These are phyloP conservation scores for Jimgerdemannia flammicorona DNA, from an alignment of 192 early-diverging fungal genomes.

Conservation along the genomic window DNA sequence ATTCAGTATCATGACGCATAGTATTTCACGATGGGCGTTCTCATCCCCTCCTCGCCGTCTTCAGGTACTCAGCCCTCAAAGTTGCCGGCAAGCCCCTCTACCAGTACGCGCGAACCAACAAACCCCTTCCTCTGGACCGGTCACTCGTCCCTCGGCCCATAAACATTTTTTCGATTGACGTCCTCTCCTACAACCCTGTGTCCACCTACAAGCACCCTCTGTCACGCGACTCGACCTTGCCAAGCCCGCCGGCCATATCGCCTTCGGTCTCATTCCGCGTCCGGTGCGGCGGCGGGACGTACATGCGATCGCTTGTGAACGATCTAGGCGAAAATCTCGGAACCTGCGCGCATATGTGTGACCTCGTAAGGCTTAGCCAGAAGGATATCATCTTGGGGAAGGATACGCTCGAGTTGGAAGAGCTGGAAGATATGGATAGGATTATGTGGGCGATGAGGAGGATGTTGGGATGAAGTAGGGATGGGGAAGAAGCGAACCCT, in stretches of 20 bases:
- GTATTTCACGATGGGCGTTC: conserved; percentile 1
- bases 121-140: conserved; percentile 26
- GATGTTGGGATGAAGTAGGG: background rate
- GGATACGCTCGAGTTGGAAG: background rate
- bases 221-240: too few relatives aligned
- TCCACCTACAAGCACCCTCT: background rate
- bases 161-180: conserved; percentile 31
- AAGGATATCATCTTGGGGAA: conserved; percentile 44
- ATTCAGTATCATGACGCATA: background rate
- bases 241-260: background rate
- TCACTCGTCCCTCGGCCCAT: conserved; percentile 33
- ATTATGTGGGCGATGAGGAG: background rate
- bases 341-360: conserved; percentile 57
- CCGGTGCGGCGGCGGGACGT: conserved; percentile 64
- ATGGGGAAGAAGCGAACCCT: background rate
- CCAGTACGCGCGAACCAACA: conserved; percentile 61
- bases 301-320: conserved; percentile 68
- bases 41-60: background rate
- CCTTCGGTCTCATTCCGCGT: conserved; percentile 36
- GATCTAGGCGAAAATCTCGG: conserved; percentile 56
- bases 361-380: conserved; percentile 56
- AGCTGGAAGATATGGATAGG: background rate
- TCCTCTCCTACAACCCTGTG: conserved; percentile 28
- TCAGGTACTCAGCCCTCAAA: conserved; percentile 62
- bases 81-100: conserved; percentile 69